A percentile compares a stretch with the other conserved stretches of the same genome.
phyloP scores from a whole-genome alignment of 805 yeast genomes.

The Saccharomycopsis oosterbeekiorum region DNA sequence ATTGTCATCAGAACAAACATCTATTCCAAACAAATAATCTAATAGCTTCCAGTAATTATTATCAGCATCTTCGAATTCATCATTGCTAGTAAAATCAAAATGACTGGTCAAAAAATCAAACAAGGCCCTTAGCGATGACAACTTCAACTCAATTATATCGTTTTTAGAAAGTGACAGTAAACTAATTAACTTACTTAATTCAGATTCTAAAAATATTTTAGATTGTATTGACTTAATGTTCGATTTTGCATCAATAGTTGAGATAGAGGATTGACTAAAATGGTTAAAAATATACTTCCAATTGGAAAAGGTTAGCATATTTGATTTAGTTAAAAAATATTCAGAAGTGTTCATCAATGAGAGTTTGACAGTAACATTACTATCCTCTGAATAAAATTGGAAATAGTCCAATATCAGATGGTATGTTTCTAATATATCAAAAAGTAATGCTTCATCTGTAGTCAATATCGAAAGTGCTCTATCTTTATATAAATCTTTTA shows the following conservation, averaged over 20 bases:
- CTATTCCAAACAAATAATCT: slow-evolving; percentile 10
- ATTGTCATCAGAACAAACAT: not conserved
- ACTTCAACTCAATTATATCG: slow-evolving; percentile 1
- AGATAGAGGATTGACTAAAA: not conserved
- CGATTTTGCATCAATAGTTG: not conserved
- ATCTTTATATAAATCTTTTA: not conserved
- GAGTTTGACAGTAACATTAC: not conserved
- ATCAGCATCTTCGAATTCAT: not conserved
- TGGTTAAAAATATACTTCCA: slow-evolving; percentile 7
- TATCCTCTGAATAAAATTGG: slow-evolving; percentile 7
- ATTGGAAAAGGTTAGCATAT: slow-evolving; percentile 6
- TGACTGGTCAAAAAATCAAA: slow-evolving; percentile 2
- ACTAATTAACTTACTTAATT: not conserved
- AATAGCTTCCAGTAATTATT: slow-evolving; percentile 10
- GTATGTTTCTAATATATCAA: slow-evolving; percentile 3
- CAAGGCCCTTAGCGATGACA: slow-evolving; percentile 1
- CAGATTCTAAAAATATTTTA: not conserved
- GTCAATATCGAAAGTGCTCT: not conserved
- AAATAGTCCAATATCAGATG: slow-evolving; percentile 5
- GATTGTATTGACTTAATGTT: not conserved
- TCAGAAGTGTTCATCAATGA: slow-evolving; percentile 7
- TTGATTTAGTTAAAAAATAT: slow-evolving; percentile 8
- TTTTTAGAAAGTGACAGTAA: not conserved
- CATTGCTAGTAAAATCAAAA: slow-evolving; percentile 11
- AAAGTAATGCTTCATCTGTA: slow-evolving; percentile 1